phyloP scores from a whole-genome alignment of 306 rosid genomes.

The Hippophae tibetana region DNA sequence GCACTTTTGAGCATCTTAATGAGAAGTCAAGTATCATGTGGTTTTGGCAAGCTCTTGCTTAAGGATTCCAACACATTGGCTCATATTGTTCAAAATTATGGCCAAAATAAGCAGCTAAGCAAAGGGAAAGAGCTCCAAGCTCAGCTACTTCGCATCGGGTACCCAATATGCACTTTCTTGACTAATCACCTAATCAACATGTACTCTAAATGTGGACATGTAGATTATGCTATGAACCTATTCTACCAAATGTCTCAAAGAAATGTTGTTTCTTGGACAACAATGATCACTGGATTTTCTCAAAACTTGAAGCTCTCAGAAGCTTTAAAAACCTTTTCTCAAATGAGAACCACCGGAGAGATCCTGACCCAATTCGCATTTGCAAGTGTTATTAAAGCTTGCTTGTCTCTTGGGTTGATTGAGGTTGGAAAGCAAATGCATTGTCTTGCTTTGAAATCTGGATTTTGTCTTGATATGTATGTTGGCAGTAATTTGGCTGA shows the following conservation, averaged over 20 bases:
- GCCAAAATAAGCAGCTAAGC: constrained; percentile 33
- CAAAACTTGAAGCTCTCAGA: constrained; percentile 33
- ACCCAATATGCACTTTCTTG: constrained; percentile 29
- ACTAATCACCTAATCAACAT: constrained; percentile 39
- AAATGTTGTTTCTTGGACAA: constrained; percentile 52
- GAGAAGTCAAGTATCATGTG: constrained; percentile 9
- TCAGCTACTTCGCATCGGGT: constrained; percentile 28
- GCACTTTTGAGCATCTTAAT: background rate
- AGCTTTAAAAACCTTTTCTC: constrained; percentile 28
- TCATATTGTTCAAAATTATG: constrained; percentile 32
- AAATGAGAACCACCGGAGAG: constrained; percentile 31
- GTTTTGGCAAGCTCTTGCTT: constrained; percentile 17
- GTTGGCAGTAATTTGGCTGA: constrained; percentile 52
- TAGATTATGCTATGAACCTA: constrained; percentile 29
- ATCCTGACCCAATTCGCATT: constrained; percentile 35
- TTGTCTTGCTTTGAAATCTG: constrained; percentile 34
- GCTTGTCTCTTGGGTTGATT: constrained; percentile 35
- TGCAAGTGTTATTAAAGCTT: constrained; percentile 37
- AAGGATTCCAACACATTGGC: constrained; percentile 24
- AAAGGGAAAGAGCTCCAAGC: constrained; percentile 53
- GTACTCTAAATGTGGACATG: constrained; percentile 39
- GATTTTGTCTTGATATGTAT: constrained; percentile 28
- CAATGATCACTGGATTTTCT: constrained; percentile 44
- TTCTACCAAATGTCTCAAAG: constrained; percentile 41
- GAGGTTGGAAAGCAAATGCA: constrained; percentile 44